Base-by-base conservation (phyloP, 768 basidiomycete species). In the Hydnomerulius pinastri region DNA sequence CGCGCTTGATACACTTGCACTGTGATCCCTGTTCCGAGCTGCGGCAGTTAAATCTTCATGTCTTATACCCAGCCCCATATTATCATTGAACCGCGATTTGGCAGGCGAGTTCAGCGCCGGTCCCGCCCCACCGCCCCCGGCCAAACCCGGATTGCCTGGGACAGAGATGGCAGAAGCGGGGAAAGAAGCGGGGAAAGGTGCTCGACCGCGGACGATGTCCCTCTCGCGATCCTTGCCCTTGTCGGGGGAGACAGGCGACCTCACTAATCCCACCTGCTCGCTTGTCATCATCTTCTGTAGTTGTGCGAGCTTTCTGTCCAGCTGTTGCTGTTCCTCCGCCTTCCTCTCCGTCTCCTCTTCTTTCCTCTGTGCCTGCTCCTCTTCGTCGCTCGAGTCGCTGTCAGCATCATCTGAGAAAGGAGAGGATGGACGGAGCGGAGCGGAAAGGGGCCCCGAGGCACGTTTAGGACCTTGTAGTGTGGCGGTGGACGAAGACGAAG, bases 231-330 rank as follows among this genome's bases (percentile, higher is more conserved):
- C 48, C 56, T 75, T 78, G 13, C 64, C 73, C 59, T 78, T 78
- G 21, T 59, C 64, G 30, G 60, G 67, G 10, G 67, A 64, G 27
- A 54, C 37, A 8, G 63, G 52, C 3, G 75, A 73, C 12, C 64
- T 59, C 43, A 91, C 84, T 17, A 93, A 76, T 1, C 90, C 90
- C 18, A 92, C 63, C 18, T 78, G 72, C 40, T 91, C 89, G 51
- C 76, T 83, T 1, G 85, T 90, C 73, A 92, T 86, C 76, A 86
- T 81, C 45, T 64, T 76, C 61, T 89, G 80, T 17, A 92, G 71
- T 27, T 86, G 80, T 40, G 77, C 75, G 10, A 92, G 74, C 62
- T 89, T 91, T 53, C 76, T 77, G 43, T 83, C 80, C 35, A 91
- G 64, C 1, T 79, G 72, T 44, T 87, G 83, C 55, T 85, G 83